Conservation (phyloP, 495 filamentous ascomycete species). For the Platismatia glauca region DNA sequence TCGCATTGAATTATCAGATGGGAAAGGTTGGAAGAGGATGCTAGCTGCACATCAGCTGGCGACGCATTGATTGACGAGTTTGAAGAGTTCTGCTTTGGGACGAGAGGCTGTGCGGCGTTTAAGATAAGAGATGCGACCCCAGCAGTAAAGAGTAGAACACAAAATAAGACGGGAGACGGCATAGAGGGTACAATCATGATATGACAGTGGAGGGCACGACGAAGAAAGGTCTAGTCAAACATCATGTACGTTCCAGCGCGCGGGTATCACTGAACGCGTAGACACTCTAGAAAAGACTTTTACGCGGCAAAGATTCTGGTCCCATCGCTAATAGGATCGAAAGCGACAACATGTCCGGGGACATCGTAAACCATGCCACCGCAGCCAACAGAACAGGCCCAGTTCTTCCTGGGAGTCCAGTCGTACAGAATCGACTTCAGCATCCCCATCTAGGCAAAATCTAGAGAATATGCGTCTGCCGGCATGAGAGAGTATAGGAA, state of each 20-base stretch:
- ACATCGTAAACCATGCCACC: too few relatives aligned
- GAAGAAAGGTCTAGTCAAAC: background rate
- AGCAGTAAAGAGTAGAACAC: background rate
- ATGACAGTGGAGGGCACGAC: background rate
- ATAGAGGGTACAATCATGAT: background rate
- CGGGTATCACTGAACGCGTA: too few relatives aligned
- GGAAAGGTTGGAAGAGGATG: background rate
- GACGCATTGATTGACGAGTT: background rate
- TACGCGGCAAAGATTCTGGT: too few relatives aligned
- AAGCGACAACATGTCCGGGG: too few relatives aligned
- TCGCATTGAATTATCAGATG: background rate
- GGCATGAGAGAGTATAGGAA: too few relatives aligned
- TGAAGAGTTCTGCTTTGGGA: background rate
- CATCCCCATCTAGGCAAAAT: too few relatives aligned
- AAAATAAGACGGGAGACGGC: background rate
- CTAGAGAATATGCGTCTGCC: too few relatives aligned
- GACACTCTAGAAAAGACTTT: too few relatives aligned
- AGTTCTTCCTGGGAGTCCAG: too few relatives aligned
- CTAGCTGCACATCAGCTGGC: background rate
- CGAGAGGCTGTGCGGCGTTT: background rate
- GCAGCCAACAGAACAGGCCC: too few relatives aligned
- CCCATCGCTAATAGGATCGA: too few relatives aligned
- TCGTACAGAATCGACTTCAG: too few relatives aligned
- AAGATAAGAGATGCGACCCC: background rate
- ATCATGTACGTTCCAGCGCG: background rate